A percentile compares a stretch with the other conserved stretches of the same genome.
Conservation (phyloP, 331 rosid species). For the Malus hybrid region DNA sequence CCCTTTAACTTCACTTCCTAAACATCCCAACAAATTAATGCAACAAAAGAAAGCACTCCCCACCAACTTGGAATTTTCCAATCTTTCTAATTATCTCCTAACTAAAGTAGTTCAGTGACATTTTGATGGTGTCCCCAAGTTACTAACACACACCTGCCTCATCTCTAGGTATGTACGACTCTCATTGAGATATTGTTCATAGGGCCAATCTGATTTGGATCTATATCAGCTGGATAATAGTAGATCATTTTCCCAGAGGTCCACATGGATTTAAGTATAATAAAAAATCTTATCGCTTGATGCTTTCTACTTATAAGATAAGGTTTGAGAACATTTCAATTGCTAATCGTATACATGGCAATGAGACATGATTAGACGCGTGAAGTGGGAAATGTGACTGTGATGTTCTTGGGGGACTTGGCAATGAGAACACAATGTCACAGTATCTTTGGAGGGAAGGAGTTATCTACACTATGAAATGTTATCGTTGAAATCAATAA, state of each 20-base stretch:
- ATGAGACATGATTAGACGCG: constrained; percentile 47
- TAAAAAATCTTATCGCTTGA: constrained; percentile 45
- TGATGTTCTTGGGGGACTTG: constrained; percentile 4
- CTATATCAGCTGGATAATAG: constrained; percentile 28
- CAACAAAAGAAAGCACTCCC: constrained; percentile 6
- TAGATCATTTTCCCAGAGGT: constrained; percentile 14
- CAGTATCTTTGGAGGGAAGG: background rate
- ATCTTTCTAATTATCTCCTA: background rate
- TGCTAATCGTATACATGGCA: constrained; percentile 33
- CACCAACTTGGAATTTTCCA: constrained; percentile 33
- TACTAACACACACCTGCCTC: constrained; percentile 10
- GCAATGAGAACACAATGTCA: background rate
- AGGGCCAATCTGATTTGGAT: constrained; percentile 12
- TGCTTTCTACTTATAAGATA: constrained; percentile 33
- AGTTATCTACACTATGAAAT: background rate
- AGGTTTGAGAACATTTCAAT: constrained; percentile 25
- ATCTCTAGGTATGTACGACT: constrained; percentile 16
- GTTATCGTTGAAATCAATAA: too few relatives aligned
- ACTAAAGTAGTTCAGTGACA: background rate
- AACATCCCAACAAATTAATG: constrained; percentile 2
- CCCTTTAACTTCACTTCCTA: background rate
- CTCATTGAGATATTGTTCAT: constrained; percentile 13
- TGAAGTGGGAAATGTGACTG: constrained; percentile 3
- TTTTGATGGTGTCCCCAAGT: constrained; percentile 29
- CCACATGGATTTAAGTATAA: constrained; percentile 33